A percentile compares a stretch with the other conserved stretches of the same genome.
Conservation (phyloP, 345 rosid species). For the Clarkia xantiana region DNA sequence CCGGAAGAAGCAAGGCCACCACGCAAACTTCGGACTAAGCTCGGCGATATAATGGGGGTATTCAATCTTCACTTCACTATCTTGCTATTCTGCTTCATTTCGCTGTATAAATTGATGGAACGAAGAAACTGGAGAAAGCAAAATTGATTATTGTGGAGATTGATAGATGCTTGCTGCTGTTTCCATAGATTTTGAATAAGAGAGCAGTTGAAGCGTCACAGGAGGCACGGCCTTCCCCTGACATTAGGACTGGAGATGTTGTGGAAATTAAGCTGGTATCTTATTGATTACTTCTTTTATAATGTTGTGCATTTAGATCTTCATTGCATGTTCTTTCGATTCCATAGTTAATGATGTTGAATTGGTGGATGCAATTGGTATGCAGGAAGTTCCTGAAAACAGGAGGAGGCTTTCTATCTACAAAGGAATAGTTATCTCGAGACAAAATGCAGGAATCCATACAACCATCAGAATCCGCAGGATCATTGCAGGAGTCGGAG, state of each 20-base stretch:
- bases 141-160: not conserved
- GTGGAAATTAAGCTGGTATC: constrained; percentile 68
- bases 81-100: not conserved
- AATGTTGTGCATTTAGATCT: not conserved
- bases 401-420: constrained; percentile 63
- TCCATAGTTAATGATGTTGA: constrained; percentile 2
- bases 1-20: constrained; percentile 30
- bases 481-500: constrained; percentile 69
- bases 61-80: constrained; percentile 3
- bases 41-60: constrained; percentile 75
- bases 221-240: constrained; percentile 55
- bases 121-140: too few relatives aligned
- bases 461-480: constrained; percentile 71
- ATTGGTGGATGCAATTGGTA: constrained; percentile 10
- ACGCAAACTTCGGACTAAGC: constrained; percentile 35
- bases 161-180: not conserved
- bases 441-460: constrained; percentile 84
- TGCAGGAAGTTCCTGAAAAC: constrained; percentile 69
- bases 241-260: constrained; percentile 72
- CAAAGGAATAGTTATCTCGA: constrained; percentile 77
- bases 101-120: too few relatives aligned
- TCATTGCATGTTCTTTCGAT: not conserved
- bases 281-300: constrained; percentile 4
- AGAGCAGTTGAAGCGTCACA: constrained; percentile 66
- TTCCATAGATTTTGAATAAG: constrained; percentile 57